A percentile compares a stretch with the other conserved stretches of the same genome.
Evolutionary conservation across 257 asterid species (phyloP).

Genomic region (Penstemon newberryi): DNA sequence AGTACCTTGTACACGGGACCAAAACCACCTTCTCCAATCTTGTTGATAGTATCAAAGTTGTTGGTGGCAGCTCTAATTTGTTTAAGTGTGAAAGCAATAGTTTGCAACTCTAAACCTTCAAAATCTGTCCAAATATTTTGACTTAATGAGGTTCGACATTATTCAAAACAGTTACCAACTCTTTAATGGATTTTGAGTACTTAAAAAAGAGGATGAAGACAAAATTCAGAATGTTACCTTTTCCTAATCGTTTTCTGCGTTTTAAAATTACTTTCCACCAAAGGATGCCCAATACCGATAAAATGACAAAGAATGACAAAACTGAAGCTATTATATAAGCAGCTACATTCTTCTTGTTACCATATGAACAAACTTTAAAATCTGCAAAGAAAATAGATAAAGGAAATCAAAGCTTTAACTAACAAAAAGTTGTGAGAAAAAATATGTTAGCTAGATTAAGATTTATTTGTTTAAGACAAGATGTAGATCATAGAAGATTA

Average conservation of each 20-base stretch:
- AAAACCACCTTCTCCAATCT: constrained; percentile 96
- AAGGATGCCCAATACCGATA: constrained; percentile 44
- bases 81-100: constrained; percentile 64
- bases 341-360: constrained; percentile 52
- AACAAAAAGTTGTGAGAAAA: constrained; percentile 15
- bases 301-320: constrained; percentile 32
- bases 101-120: constrained; percentile 64
- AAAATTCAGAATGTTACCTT: constrained; percentile 39
- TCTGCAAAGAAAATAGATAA: constrained; percentile 41
- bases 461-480: not conserved
- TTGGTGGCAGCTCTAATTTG: constrained; percentile 85
- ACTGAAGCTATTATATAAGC: constrained; percentile 52
- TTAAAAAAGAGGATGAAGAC: not conserved
- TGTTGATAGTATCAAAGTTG: constrained; percentile 68
- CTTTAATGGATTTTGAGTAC: not conserved
- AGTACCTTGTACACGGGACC: constrained; percentile 89
- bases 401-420: not conserved
- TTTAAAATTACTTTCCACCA: constrained; percentile 65
- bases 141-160: too few relatives aligned
- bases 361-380: constrained; percentile 61
- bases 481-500: too few relatives aligned
- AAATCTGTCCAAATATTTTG: constrained; percentile 40
- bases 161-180: not conserved
- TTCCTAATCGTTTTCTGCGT: constrained; percentile 41
- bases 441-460: not conserved